These are phyloP conservation scores for Beta corolliflora DNA, from an alignment of 179 eudicot species.

Conservation along the genomic window DNA sequence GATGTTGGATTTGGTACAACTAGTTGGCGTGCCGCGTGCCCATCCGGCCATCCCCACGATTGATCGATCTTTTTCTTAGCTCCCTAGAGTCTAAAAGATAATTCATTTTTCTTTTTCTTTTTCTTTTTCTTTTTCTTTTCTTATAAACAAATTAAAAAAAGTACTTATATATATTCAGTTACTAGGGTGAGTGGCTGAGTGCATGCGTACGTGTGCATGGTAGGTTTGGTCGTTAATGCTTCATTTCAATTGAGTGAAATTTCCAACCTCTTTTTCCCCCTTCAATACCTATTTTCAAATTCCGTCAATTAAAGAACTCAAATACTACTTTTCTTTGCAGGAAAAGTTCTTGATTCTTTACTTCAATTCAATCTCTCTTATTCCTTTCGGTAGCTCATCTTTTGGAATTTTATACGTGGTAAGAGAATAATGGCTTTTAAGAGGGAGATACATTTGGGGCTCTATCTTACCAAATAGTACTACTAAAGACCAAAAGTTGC, in stretches of 20 bases:
- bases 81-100: too few relatives aligned
- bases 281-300: neutral
- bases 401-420: conserved; percentile 25
- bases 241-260: neutral
- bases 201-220: conserved; percentile 9
- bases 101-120: too few relatives aligned
- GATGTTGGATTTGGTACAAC: conserved; percentile 24
- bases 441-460: neutral
- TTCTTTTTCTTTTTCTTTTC: neutral
- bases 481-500: neutral
- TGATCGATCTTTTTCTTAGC: neutral
- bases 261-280: neutral
- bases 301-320: neutral
- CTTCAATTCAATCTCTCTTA: neutral
- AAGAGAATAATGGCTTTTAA: neutral
- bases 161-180: neutral
- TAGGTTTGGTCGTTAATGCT: conserved; percentile 7
- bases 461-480: conserved; percentile 1
- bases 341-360: conserved; percentile 18
- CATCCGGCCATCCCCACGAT: neutral
- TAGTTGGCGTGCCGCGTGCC: conserved; percentile 12
- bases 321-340: neutral
- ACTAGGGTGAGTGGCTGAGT: neutral
- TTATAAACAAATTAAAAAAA: neutral
- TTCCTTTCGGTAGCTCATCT: conserved; percentile 29